Base-by-base conservation (phyloP, 495 filamentous ascomycete genomes). In the Usnea hakonensis region DNA sequence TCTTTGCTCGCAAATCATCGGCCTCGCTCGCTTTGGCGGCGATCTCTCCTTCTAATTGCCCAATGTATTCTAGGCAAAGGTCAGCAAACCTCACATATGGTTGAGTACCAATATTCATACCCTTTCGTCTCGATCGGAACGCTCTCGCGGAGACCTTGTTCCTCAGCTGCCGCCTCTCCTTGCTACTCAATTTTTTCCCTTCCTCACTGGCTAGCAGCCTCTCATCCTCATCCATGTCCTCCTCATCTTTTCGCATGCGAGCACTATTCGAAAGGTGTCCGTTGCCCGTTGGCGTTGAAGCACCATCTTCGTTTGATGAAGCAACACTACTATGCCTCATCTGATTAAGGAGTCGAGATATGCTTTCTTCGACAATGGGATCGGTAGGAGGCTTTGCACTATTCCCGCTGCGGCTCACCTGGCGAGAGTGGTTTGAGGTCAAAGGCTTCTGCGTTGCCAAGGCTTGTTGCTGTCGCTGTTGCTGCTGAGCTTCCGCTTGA, bases 171-270 rank as follows among this genome's bases (percentile, higher is more conserved):
- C 94, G 85, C 43, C 94, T 85, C 76, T 97, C 90, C 74, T 96
- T 96, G 79, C 88, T 91, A 74, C 83, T 91, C 43, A 99, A 81
- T 75, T 95, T 96, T 84, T 99, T 99, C 50, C 93, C 94, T 74
- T 95, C 93, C 68, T 97, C 94, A 65, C 91, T 96, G 7, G 90
- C 90, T 19, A 99, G 81, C 4, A 97, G 78, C 63, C 89, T 79
- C 80, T 97, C 94, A 68, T 99, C 94, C 72, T 96, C 91, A 74
- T 99, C 94, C 93, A 98, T 97, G 35, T 97, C 93, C 58, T 94
- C 90, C 70, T 96, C 90, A 44, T 96, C 90, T 80, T 97, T 98
- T 76, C 80, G 87, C 54, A 85, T 77, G 36, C 83, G 78, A 33
- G 53, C 48, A 40, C 54, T 37, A 40, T 64, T 54, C 5, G 59